These are phyloP conservation scores for Wakefieldia striispora DNA, from an alignment of 768 basidiomycete species.

Conservation along the genomic window DNA sequence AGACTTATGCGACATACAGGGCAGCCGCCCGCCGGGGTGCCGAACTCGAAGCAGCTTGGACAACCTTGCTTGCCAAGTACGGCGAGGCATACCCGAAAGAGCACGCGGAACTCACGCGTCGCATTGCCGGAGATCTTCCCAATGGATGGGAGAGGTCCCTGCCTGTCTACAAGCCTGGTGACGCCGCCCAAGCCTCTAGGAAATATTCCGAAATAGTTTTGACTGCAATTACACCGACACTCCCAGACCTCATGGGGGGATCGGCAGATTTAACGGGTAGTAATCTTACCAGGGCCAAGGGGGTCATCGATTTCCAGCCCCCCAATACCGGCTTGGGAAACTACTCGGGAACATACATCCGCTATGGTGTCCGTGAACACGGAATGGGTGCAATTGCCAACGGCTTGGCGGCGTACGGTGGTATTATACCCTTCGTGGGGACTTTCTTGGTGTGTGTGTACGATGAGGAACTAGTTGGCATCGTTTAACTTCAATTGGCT, in stretches of 20 bases:
- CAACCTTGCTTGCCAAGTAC: slow-evolving; percentile 63
- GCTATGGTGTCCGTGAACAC: slow-evolving; percentile 97
- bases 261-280: slow-evolving; percentile 92
- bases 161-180: slow-evolving; percentile 80
- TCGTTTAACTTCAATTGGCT: slow-evolving; percentile 7
- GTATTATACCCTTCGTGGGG: slow-evolving; percentile 84
- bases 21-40: slow-evolving; percentile 71
- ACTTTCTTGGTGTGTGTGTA: slow-evolving; percentile 77
- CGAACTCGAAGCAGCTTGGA: slow-evolving; percentile 73
- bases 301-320: slow-evolving; percentile 87
- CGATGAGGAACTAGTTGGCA: not conserved
- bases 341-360: slow-evolving; percentile 87
- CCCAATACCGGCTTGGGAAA: slow-evolving; percentile 80
- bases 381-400: slow-evolving; percentile 96
- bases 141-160: slow-evolving; percentile 83
- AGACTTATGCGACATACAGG: slow-evolving; percentile 66
- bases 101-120: slow-evolving; percentile 81
- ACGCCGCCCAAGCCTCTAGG: slow-evolving; percentile 85
- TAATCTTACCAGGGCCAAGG: slow-evolving; percentile 87
- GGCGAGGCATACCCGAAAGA: slow-evolving; percentile 77
- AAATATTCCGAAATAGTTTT: slow-evolving; percentile 92
- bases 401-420: slow-evolving; percentile 87
- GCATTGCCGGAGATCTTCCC: slow-evolving; percentile 81
- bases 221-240: slow-evolving; percentile 63
- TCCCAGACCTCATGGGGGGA: slow-evolving; percentile 88